Evolutionary conservation across 805 yeast species (phyloP), one percentile per base, ranked within the genome.

Genomic region (Cyberlindnera subsufficiens): DNA sequence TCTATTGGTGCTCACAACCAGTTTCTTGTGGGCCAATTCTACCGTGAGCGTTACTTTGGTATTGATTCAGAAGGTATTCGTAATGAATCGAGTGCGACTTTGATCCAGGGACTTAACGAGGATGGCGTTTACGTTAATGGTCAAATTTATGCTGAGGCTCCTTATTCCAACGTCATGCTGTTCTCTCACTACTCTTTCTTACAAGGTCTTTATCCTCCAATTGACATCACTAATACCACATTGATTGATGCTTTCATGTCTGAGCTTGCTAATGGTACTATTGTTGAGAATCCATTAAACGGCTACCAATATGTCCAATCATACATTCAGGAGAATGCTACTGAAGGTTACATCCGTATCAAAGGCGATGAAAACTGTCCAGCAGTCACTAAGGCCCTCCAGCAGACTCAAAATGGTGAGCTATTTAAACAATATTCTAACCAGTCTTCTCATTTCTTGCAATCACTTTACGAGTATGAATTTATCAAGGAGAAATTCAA

Each of bases 181-280:
- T 64, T 63, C 55, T 65, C 74, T 17, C 74, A 69, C 44, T 43
- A 61, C 43, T 62, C 75, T 4, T 73, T 71, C 57, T 49, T 71
- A 34, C 77, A 73, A 53, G 77, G 77, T 30, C 52, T 72, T 31
- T 73, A 68, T 48, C 77, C 77, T 14, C 71, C 75, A 19, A 60
- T 61, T 22, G 53, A 58, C 38, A 45, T 56, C 6, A 54, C 54
- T 36, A 37, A 42, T 8, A 35, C 43, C 6, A 55, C 38, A 19
- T 40, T 55, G 20, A 49, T 47, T 16, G 61, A 49, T 25, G 44
- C 37, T 10, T 51, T 58, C 15, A 50, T 69, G 42, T 56, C 73
- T n/a, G 58, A 47, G 35, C 49, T 66, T 35, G 41, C 66, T 30
- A 71, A 72, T 47, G 77, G 77, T 18, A 50, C 72, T 17, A 47